phyloP scores from a whole-genome alignment of 352 stramenopile species.

The Aphanomyces euteiches region DNA sequence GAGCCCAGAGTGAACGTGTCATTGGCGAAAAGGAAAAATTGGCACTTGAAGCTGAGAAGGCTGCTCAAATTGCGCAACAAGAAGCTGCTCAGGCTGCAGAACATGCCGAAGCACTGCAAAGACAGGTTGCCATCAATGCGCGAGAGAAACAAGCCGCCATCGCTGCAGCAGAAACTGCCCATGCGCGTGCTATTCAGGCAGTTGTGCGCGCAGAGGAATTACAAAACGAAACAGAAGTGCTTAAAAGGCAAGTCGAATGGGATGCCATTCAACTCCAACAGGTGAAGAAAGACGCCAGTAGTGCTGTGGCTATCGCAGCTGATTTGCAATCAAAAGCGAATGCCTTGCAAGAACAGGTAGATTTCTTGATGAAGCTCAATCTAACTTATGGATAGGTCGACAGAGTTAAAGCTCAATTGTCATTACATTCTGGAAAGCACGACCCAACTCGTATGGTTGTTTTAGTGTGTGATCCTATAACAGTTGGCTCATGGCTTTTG shows the following conservation, averaged over 20 bases:
- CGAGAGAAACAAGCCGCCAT: slow-evolving; percentile 72
- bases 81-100: slow-evolving; percentile 70
- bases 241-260: slow-evolving; percentile 68
- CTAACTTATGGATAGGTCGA: slow-evolving; percentile 39
- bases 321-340: slow-evolving; percentile 70
- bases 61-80: slow-evolving; percentile 64
- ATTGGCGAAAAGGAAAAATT: slow-evolving; percentile 69
- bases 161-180: slow-evolving; percentile 61
- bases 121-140: slow-evolving; percentile 81
- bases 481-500: slow-evolving; percentile 75
- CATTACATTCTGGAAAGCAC: slow-evolving; percentile 65
- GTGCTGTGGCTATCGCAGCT: slow-evolving; percentile 54
- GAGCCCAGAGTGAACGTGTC: slow-evolving; percentile 19
- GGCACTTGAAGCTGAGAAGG: slow-evolving; percentile 62
- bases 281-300: slow-evolving; percentile 67
- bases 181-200: slow-evolving; percentile 51
- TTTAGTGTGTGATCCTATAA: slow-evolving; percentile 73
- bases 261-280: slow-evolving; percentile 66
- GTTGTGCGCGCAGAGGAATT: slow-evolving; percentile 68
- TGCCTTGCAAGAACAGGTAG: slow-evolving; percentile 56
- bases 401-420: slow-evolving; percentile 66
- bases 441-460: slow-evolving; percentile 78
- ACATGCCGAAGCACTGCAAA: slow-evolving; percentile 56
- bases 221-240: slow-evolving; percentile 64
- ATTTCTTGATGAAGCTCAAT: background rate